Evolutionary conservation across 2,329 filamentous ascomycete genomes (phyloP), one percentile per base, ranked within the genome.

Genomic region (Penicillium sp.): DNA sequence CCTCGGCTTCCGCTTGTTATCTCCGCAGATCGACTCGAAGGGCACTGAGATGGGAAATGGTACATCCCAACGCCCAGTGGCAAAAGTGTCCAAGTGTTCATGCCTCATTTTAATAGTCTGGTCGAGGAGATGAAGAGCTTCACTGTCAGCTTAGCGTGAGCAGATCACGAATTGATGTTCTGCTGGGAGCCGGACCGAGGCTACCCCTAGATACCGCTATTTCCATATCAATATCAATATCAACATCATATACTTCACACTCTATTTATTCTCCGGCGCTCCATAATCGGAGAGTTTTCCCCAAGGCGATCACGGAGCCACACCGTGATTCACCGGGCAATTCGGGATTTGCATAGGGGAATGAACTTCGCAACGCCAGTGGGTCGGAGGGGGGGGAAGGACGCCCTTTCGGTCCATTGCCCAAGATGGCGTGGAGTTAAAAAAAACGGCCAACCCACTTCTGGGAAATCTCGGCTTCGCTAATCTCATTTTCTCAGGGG

Each of bases 321-420:
- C 45, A 49, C 13, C 13, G 29, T 48, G 44, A 45, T 56, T 60
- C 58, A 50, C 58, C 55, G 59, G 46, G 46, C 34, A 16, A 6
- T 24, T 58, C 61, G 61, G 61, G 58, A 61, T 64, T 63, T 61
- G 56, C 53, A 39, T 22, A 21, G 39, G 51, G 51, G 49, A 34
- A 46, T 36, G 27, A 46, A 51, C 32, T 36, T 49, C 34, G 52
- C 36, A 46, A 8, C n/a, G 34, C 18, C 18, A 52, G 61, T 62
- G 57, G 59, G 55, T 56, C 54, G 16, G 18, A 18, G 18, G 18
- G 18, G 18, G 47, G 43, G 47, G 54, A n/a, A 53, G 36, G 45
- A 36, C 21, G 40, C 54, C 21, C 40, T 49, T 29, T 60, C 43
- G 57, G 59, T 52, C 57, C 49, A 55, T 55, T 57, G 54, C 46